phyloP scores from a whole-genome alignment of 139 green algal species.

The Eudorina sp. region DNA sequence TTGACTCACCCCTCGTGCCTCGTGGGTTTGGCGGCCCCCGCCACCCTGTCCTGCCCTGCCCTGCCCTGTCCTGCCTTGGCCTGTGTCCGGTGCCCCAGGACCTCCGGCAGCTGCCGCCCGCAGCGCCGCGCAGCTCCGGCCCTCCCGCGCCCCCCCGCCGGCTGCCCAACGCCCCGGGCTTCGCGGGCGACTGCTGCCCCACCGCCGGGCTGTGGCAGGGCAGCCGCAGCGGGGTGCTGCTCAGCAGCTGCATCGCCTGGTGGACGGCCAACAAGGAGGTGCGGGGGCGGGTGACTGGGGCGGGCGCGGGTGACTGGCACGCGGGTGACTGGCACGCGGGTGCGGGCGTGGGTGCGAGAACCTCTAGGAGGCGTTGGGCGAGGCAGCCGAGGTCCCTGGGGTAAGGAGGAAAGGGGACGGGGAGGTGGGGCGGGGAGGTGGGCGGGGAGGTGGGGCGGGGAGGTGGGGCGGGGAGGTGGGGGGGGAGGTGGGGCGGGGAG shows the following conservation, averaged over 20 bases:
- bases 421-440: no score
- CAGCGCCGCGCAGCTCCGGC: not conserved
- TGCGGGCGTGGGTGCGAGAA: no score
- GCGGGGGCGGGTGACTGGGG: not conserved
- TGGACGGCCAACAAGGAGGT: constrained; percentile 46
- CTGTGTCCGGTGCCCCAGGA: constrained; percentile 29
- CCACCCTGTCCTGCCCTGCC: no score
- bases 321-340: not conserved
- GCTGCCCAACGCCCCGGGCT: constrained; percentile 44
- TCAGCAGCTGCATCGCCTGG: constrained; percentile 56
- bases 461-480: no score
- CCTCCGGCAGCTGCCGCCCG: constrained; percentile 8
- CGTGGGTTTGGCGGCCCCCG: no score
- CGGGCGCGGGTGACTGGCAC: not conserved
- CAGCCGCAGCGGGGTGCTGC: not conserved
- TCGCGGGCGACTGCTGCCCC: constrained; percentile 54
- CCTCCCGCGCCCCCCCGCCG: not conserved
- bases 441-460: no score
- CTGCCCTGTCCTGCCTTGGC: no score
- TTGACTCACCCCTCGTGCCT: no score
- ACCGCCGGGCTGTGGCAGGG: constrained; percentile 44
- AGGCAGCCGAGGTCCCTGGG: no score
- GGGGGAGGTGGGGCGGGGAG: no score
- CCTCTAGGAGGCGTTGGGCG: no score
- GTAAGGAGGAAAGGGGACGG: no score